Base-by-base conservation (phyloP, 257 asterid genomes). In the Capsicum chinense region DNA sequence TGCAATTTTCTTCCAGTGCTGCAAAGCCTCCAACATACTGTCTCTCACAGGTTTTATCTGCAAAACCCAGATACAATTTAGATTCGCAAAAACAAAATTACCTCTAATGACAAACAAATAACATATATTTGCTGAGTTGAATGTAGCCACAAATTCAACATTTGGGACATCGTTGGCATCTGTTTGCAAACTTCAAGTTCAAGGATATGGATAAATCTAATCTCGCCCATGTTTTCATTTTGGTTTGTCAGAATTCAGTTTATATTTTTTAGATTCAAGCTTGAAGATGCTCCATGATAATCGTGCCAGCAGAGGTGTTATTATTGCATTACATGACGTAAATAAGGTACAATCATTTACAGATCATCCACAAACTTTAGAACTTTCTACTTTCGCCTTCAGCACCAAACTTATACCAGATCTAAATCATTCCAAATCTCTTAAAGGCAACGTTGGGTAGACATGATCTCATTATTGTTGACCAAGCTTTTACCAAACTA, bases 1-100 rank as follows among this genome's bases (percentile, higher is more conserved):
- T 6, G 94, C 92, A 88, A 91, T 74, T 92, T 95, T 94, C 92
- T 95, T 94, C 99, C 99, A 97, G 82, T 91, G 93, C 90, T 92
- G 99, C 94, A 97, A 91, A 83, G 99, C 99, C 91, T 97, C 99
- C 8, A 84, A 89, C 91, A 97, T 87, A 85, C 97, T 92, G 85
- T 97, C 99, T 91, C 99, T 90, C 59, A 90, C 99, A 5, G 99
- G 99, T 88, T 95, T 97, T 85, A 97, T 89, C 99, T 97, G 89
- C 17, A 84, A 82, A 84, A 86, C n/a, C 37, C 80, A 68, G 58
- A 52, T 78, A 78, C 48, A 4, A 7, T 76, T 74, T 54, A 26
- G 62, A 54, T 78, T 78, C 2, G 64, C 64, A 21, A 17, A 12
- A 74, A 37, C 15, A 9, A 78, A 26, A 7, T 7, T 74, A 50